Percentiles rank a stretch among this genome's conserved stretches.
These are phyloP conservation scores for Crucibulum parvulum DNA, from an alignment of 1,284 basidiomycete genomes.

Conservation along the genomic window DNA sequence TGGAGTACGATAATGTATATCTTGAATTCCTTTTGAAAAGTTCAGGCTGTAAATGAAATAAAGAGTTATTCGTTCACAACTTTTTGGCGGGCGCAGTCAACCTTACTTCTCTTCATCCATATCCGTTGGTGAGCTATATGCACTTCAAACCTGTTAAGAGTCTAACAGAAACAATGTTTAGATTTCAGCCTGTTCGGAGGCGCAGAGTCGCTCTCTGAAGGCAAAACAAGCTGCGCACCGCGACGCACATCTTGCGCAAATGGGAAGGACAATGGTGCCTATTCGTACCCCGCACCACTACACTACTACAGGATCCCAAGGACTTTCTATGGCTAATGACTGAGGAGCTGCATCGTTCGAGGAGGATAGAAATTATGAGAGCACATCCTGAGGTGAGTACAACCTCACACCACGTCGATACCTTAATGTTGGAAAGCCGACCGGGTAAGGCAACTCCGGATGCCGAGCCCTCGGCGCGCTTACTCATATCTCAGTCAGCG, in stretches of 20 bases:
- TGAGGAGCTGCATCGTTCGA: constrained; percentile 93
- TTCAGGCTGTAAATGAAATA: too few species aligned
- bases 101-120: not conserved
- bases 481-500: too few species aligned
- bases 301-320: constrained; percentile 70
- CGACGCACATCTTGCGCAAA: constrained; percentile 60
- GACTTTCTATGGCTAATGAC: constrained; percentile 97
- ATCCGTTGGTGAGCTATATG: not conserved
- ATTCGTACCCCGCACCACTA: constrained; percentile 42
- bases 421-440: too few species aligned
- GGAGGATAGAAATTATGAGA: constrained; percentile 91
- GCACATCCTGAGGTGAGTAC: constrained; percentile 85
- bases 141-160: not conserved
- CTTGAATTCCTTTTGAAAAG: too few species aligned
- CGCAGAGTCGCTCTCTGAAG: constrained; percentile 75
- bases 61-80: too few species aligned
- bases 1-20: too few species aligned
- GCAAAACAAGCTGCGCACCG: constrained; percentile 57
- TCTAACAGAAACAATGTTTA: constrained; percentile 22
- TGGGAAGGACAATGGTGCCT: constrained; percentile 45
- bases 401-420: too few species aligned
- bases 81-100: not conserved
- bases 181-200: constrained; percentile 82
- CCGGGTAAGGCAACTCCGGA: too few species aligned
- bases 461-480: too few species aligned